Conservation (phyloP, 495 filamentous ascomycete species). For the Tuber indicum region DNA sequence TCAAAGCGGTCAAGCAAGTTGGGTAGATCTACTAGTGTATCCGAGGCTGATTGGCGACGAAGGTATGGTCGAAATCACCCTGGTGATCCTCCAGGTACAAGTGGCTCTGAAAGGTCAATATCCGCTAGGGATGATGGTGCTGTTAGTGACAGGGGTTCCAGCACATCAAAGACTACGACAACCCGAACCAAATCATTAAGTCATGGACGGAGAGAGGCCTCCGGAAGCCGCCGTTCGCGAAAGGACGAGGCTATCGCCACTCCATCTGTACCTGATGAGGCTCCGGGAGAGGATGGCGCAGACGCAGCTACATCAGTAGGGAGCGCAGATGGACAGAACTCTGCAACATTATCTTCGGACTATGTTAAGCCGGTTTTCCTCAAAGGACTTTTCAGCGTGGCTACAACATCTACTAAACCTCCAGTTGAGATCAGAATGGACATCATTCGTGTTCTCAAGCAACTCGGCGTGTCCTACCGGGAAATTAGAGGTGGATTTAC, state of each 20-base stretch:
- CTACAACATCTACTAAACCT: slow-evolving; percentile 89
- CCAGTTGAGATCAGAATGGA: slow-evolving; percentile 76
- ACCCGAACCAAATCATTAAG: slow-evolving; percentile 83
- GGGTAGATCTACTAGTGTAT: slow-evolving; percentile 78
- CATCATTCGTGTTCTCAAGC: slow-evolving; percentile 82
- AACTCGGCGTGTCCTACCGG: slow-evolving; percentile 78
- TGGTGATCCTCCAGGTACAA: slow-evolving; percentile 57
- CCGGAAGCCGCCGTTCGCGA: slow-evolving; percentile 68
- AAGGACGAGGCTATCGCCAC: slow-evolving; percentile 56
- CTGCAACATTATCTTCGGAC: slow-evolving; percentile 38
- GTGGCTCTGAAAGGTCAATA: slow-evolving; percentile 67
- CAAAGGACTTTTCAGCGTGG: slow-evolving; percentile 96
- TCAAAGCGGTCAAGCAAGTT: slow-evolving; percentile 59
- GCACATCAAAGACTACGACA: slow-evolving; percentile 47
- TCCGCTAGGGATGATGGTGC: slow-evolving; percentile 45
- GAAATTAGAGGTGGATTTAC: slow-evolving; percentile 93
- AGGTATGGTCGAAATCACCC: slow-evolving; percentile 55
- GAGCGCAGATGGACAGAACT: slow-evolving; percentile 36
- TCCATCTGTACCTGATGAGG: slow-evolving; percentile 28
- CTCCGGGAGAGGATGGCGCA: slow-evolving; percentile 27
- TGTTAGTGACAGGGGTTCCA: slow-evolving; percentile 45
- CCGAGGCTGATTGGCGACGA: slow-evolving; percentile 69
- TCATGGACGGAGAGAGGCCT: slow-evolving; percentile 55
- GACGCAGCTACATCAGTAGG: slow-evolving; percentile 36
- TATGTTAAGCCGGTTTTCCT: slow-evolving; percentile 84